These are phyloP conservation scores for Hamigera avellanea DNA, from an alignment of 495 filamentous ascomycete genomes.

Conservation along the genomic window DNA sequence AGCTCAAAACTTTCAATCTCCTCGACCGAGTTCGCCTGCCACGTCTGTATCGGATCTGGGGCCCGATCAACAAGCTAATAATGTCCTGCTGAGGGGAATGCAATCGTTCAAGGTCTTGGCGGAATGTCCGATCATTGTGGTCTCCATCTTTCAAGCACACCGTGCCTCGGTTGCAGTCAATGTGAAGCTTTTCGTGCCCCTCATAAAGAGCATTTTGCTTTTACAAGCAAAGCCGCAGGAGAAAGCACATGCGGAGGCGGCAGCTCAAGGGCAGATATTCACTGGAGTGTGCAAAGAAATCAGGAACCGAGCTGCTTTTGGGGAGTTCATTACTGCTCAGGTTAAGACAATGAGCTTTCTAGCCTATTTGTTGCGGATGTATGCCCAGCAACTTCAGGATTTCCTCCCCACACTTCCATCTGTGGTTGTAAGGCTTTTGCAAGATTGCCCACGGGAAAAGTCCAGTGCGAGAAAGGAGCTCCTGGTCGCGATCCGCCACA, in stretches of 20 bases:
- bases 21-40: conserved; percentile 79
- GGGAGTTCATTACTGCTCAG: conserved; percentile 93
- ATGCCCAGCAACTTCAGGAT: conserved; percentile 76
- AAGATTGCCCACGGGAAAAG: conserved; percentile 90
- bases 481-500: conserved; percentile 91
- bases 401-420: conserved; percentile 81
- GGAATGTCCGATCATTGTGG: conserved; percentile 97
- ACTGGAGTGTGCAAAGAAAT: conserved; percentile 91
- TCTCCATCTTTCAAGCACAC: conserved; percentile 94
- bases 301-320: conserved; percentile 87
- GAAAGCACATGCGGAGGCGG: conserved; percentile 78
- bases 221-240: conserved; percentile 91
- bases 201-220: conserved; percentile 82
- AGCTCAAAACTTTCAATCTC: conserved; percentile 66
- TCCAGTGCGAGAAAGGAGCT: conserved; percentile 90
- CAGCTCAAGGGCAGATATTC: conserved; percentile 63
- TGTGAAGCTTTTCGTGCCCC: conserved; percentile 83
- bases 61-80: conserved; percentile 67
- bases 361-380: conserved; percentile 83
- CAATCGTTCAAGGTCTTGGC: conserved; percentile 97
- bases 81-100: conserved; percentile 80
- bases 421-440: conserved; percentile 82
- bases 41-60: conserved; percentile 66
- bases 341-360: conserved; percentile 99
- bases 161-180: conserved; percentile 65